Evolutionary conservation across 208 protist species (phyloP).

Genomic region (Blechomonas ayalai): DNA sequence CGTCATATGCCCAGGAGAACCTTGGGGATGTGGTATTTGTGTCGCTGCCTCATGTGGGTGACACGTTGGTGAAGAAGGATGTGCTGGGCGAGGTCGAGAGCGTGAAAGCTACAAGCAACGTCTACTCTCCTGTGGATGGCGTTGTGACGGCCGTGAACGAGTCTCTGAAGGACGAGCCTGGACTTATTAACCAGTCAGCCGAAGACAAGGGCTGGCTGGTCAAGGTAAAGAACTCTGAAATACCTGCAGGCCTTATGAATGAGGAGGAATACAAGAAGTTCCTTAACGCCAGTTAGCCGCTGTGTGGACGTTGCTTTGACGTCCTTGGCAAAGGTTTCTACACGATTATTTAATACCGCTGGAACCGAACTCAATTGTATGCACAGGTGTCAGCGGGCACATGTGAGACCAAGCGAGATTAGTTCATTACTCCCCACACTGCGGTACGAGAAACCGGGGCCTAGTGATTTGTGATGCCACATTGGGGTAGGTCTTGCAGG

Average conservation of each 20-base stretch:
- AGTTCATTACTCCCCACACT: too few species aligned
- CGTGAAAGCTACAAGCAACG: constrained; percentile 89
- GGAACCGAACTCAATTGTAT: too few species aligned
- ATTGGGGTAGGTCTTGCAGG: too few species aligned
- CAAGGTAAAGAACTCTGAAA: constrained; percentile 73
- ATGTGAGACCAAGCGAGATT: too few species aligned
- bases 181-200: constrained; percentile 79
- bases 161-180: constrained; percentile 73
- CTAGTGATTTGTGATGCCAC: too few species aligned
- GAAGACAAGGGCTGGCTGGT: constrained; percentile 86
- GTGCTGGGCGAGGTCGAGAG: constrained; percentile 87
- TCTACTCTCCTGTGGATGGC: constrained; percentile 84
- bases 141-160: constrained; percentile 82
- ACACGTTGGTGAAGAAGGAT: constrained; percentile 57
- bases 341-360: too few species aligned
- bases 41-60: constrained; percentile 83
- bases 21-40: constrained; percentile 90
- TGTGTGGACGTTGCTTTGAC: too few species aligned
- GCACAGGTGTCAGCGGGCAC: too few species aligned
- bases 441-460: too few species aligned
- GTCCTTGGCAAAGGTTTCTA: too few species aligned
- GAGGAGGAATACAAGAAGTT: constrained; percentile 83
- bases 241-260: constrained; percentile 73
- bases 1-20: constrained; percentile 82
- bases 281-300: constrained; percentile 39